Percentiles rank a stretch among this genome's conserved stretches.
phyloP scores from a whole-genome alignment of 257 asterid genomes.

The Solanum ossicruentum region DNA sequence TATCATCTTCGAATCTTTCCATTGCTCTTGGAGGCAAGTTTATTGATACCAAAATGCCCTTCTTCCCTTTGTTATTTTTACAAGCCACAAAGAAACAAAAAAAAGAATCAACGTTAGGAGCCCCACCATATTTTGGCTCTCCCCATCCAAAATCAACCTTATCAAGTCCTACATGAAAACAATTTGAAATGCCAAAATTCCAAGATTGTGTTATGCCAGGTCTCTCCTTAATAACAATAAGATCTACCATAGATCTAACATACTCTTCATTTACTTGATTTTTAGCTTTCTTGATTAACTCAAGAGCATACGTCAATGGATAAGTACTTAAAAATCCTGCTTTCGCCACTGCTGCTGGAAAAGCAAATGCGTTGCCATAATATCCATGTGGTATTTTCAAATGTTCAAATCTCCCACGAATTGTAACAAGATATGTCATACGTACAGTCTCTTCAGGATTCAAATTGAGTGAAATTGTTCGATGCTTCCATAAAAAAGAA shows the following conservation, averaged over 20 bases:
- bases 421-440: not conserved
- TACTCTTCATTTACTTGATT: not conserved
- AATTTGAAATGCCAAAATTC: not conserved
- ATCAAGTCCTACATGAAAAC: not conserved
- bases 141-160: constrained; percentile 9
- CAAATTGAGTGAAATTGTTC: constrained; percentile 2
- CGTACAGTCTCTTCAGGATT: not conserved
- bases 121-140: not conserved
- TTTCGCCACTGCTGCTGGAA: not conserved
- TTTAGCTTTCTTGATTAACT: not conserved
- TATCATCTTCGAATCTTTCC: not conserved
- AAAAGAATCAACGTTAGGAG: not conserved
- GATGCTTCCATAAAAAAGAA: constrained; percentile 4
- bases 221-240: constrained; percentile 6
- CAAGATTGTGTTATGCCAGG: not conserved
- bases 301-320: constrained; percentile 3
- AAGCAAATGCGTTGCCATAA: constrained; percentile 11
- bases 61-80: not conserved
- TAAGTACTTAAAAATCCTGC: not conserved
- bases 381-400: constrained; percentile 2
- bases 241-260: constrained; percentile 5
- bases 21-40: not conserved
- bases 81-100: not conserved
- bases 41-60: not conserved
- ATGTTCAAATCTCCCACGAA: not conserved